Evolutionary conservation across 2,329 filamentous ascomycete species (phyloP).

Genomic region (Beauveria brongniartii): DNA sequence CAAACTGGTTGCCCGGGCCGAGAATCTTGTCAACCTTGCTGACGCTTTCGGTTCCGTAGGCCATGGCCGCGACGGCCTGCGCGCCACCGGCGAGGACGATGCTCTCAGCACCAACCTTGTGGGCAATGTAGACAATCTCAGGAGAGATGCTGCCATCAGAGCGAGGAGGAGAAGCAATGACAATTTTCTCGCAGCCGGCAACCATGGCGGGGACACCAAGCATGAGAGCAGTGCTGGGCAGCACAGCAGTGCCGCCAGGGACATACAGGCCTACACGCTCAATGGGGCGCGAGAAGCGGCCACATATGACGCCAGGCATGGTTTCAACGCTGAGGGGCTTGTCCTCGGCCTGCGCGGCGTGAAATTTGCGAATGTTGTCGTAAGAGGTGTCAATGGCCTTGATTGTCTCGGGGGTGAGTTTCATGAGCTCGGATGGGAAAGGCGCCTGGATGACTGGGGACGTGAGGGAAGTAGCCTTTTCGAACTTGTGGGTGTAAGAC

Average conservation of each 20-base stretch:
- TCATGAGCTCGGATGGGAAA: conserved; percentile 79
- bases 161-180: conserved; percentile 85
- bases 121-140: conserved; percentile 93
- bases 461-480: conserved; percentile 85
- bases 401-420: conserved; percentile 72
- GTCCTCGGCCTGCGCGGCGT: conserved; percentile 80
- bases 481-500: conserved; percentile 94
- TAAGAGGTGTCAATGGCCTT: conserved; percentile 90
- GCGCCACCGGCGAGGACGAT: conserved; percentile 94
- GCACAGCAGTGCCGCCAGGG: conserved; percentile 91
- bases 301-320: conserved; percentile 95
- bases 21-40: conserved; percentile 98
- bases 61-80: conserved; percentile 92
- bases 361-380: conserved; percentile 91
- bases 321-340: conserved; percentile 83
- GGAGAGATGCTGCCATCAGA: conserved; percentile 85
- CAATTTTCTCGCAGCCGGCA: conserved; percentile 89
- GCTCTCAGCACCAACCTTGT: conserved; percentile 92
- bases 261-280: conserved; percentile 96
- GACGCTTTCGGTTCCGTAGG: conserved; percentile 90
- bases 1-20: conserved; percentile 95
- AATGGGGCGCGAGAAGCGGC: conserved; percentile 84
- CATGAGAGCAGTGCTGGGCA: conserved; percentile 96
- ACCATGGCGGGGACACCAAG: conserved; percentile 96
- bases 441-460: conserved; percentile 86